Evolutionary conservation across 805 yeast species (phyloP), one percentile per base, ranked within the genome.

Genomic region (Cyberlindnera euphorbiiphila): DNA sequence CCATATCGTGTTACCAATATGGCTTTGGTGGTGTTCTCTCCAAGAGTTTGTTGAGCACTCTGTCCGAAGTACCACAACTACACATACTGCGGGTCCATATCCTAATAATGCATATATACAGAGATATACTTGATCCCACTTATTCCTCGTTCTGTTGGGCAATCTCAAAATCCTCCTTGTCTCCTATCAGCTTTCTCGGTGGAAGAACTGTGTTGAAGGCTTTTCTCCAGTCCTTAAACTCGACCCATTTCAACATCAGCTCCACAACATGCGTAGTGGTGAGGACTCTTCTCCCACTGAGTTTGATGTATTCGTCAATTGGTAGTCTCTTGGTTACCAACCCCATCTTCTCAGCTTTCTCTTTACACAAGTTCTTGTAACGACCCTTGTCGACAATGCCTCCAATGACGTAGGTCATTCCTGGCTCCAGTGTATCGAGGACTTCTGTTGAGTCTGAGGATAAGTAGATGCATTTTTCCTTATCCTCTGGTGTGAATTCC

Each of bases 251-350:
- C 37, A 91, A 69, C 63, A 88, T 67, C 43, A 93, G 63, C 58
- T 91, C 96, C 43, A 85, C 83, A n/a, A 93, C 98, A 58, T 91
- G 98, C 22, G 94, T 84, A 0, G 97, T 89, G 1, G 98, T 94
- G 43, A 93, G 66, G 3, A 91, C 98, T 45, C 78, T 77, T 50
- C 98, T 73, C 1, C 98, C 96, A 43, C 85, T 79, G 35, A 93
- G 62, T 47, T 80, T 75, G 41, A 93, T 84, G 54, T 69, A 86
- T 59, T 87, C 86, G 38, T 81, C 94, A 38, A 91, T 86, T 5
- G 98, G 98, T 35, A 91, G 69, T 53, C 85, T 73, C 17, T 79
- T 89, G 2, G 93, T 85, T 28, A 68, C 59, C 14, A 91, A 68
- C 0, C 89, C 87, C 48, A 85, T 61, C 41, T 69, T 64, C 47